phyloP scores from a whole-genome alignment of 106 monocot species.

The Dendrobium chrysotoxum region DNA sequence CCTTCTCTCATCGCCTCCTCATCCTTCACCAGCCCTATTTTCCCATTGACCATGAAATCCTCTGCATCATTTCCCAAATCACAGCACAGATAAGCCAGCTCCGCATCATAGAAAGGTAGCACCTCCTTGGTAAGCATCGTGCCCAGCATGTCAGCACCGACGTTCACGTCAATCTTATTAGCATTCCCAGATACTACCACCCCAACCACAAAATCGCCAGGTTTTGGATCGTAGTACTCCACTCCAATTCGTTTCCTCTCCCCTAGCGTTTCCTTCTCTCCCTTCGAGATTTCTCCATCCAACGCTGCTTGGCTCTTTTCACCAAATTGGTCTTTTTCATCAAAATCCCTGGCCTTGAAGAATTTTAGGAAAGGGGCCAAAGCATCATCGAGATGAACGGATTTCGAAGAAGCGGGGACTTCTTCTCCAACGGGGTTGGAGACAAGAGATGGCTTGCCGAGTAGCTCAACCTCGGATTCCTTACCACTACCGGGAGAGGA shows the following conservation, averaged over 20 bases:
- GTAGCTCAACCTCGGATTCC: slow-evolving; percentile 12
- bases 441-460: slow-evolving; percentile 23
- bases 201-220: slow-evolving; percentile 61
- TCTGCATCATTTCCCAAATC: slow-evolving; percentile 41
- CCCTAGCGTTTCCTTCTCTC: not conserved
- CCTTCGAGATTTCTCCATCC: not conserved
- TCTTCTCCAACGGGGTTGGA: slow-evolving; percentile 13
- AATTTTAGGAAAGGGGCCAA: slow-evolving; percentile 56
- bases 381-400: slow-evolving; percentile 26
- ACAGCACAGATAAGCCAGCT: slow-evolving; percentile 43
- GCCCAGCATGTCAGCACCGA: slow-evolving; percentile 72
- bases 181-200: slow-evolving; percentile 83
- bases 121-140: slow-evolving; percentile 89
- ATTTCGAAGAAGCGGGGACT: slow-evolving; percentile 1
- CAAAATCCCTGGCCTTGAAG: slow-evolving; percentile 24
- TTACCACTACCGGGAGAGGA: slow-evolving; percentile 6
- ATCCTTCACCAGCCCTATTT: slow-evolving; percentile 72
- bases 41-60: slow-evolving; percentile 35
- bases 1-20: slow-evolving; percentile 39
- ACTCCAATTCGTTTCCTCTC: slow-evolving; percentile 16
- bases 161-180: slow-evolving; percentile 68
- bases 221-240: slow-evolving; percentile 65
- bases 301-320: not conserved
- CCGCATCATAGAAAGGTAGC: slow-evolving; percentile 51
- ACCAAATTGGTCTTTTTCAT: not conserved